Evolutionary conservation across 192 early-diverging fungal genomes (phyloP).

Genomic region (Coemansia sp.): DNA sequence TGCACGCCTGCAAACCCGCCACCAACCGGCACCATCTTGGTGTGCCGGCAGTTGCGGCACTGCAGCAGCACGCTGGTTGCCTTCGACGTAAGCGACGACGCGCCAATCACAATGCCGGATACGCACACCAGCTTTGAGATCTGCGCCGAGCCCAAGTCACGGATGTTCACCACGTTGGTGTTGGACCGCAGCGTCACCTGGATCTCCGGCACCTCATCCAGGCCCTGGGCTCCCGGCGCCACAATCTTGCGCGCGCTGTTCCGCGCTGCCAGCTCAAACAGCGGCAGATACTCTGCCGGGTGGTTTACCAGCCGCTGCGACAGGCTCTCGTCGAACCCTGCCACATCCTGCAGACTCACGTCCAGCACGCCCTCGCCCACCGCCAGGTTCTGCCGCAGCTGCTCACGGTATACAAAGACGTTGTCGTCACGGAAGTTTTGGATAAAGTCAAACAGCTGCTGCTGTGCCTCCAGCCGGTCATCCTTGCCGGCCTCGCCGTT

Average conservation of each 20-base stretch:
- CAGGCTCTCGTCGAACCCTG: conserved; percentile 79
- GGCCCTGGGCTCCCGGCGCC: conserved; percentile 52
- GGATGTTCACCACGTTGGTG: conserved; percentile 83
- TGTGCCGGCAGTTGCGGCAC: conserved; percentile 85
- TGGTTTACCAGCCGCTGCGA: conserved; percentile 74
- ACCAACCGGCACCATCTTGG: conserved; percentile 75
- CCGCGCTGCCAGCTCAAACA: conserved; percentile 89
- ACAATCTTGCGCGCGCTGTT: conserved; percentile 72
- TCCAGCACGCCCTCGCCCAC: conserved; percentile 77
- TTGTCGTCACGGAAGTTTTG: conserved; percentile 83
- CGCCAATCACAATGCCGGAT: conserved; percentile 94
- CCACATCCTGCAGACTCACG: conserved; percentile 85
- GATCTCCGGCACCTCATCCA: conserved; percentile 71
- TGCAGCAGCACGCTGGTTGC: conserved; percentile 86
- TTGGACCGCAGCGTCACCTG: conserved; percentile 87
- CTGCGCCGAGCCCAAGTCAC: conserved; percentile 77
- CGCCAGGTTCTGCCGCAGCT: conserved; percentile 81
- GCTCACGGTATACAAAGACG: conserved; percentile 88
- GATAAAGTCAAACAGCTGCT: conserved; percentile 77
- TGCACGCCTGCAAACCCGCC: conserved; percentile 82
- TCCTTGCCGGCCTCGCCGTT: conserved; percentile 58
- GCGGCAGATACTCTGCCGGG: conserved; percentile 77
- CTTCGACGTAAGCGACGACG: conserved; percentile 82
- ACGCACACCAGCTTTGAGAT: conserved; percentile 94
- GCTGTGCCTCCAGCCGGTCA: conserved; percentile 60